phyloP scores from a whole-genome alignment of 2,329 filamentous ascomycete genomes.

The Huntiella abstrusa region DNA sequence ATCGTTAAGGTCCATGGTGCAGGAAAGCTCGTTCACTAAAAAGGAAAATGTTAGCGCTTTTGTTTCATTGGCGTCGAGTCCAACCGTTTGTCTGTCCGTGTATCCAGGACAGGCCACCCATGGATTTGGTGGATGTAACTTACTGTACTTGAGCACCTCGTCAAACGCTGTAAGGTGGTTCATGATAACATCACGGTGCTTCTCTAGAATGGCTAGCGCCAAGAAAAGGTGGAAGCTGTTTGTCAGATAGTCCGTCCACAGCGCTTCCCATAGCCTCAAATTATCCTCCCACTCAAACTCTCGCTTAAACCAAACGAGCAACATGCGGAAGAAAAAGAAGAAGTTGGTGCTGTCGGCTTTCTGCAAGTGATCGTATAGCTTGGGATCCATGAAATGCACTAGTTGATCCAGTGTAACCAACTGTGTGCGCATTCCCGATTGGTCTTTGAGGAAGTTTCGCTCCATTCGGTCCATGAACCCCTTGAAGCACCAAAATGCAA shows the following conservation, averaged over 20 bases:
- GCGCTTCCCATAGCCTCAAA: constrained; percentile 69
- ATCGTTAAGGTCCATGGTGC: constrained; percentile 74
- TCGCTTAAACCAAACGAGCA: constrained; percentile 96
- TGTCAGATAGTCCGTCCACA: constrained; percentile 86
- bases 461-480: constrained; percentile 98
- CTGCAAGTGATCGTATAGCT: constrained; percentile 78
- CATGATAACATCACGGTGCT: constrained; percentile 93
- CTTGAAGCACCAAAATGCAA: constrained; percentile 93
- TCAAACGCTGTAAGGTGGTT: constrained; percentile 86
- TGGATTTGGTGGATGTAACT: constrained; percentile 17
- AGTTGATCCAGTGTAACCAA: constrained; percentile 82
- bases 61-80: not conserved
- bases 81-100: too few species aligned
- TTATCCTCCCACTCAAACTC: constrained; percentile 86
- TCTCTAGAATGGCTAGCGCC: constrained; percentile 83
- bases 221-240: constrained; percentile 90
- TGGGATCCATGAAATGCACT: constrained; percentile 90
- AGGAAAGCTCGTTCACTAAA: constrained; percentile 81
- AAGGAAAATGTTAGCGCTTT: constrained; percentile 3
- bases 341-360: constrained; percentile 92
- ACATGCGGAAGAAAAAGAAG: constrained; percentile 99
- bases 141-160: constrained; percentile 90
- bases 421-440: constrained; percentile 89
- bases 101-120: too few species aligned
- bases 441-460: constrained; percentile 85